These are phyloP conservation scores for Tilletia indica DNA, from an alignment of 1,284 basidiomycete genomes.

Conservation along the genomic window DNA sequence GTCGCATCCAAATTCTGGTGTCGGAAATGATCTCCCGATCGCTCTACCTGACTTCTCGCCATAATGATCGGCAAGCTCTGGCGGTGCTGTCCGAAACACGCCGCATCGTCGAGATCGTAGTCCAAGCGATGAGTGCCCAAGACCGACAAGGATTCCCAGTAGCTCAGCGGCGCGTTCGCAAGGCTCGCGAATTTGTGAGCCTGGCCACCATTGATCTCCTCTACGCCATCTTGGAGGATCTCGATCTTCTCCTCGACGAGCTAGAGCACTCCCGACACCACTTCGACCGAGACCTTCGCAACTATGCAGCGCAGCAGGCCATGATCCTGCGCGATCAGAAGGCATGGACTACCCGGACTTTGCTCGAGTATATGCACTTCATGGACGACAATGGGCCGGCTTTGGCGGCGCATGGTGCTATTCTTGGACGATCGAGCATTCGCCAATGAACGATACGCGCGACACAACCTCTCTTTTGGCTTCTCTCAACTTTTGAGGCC, in stretches of 20 bases:
- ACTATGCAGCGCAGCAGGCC: conserved; percentile 50
- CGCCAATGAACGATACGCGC: background rate
- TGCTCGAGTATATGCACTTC: conserved; percentile 43
- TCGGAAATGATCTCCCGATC: conserved; percentile 51
- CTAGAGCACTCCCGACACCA: conserved; percentile 38
- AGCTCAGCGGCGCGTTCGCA: conserved; percentile 27
- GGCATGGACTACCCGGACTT: conserved; percentile 45
- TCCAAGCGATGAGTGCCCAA: conserved; percentile 36
- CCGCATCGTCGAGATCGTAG: conserved; percentile 50
- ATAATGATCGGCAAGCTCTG: conserved; percentile 44
- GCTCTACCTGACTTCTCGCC: conserved; percentile 44
- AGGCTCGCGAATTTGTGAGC: conserved; percentile 39
- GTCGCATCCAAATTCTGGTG: conserved; percentile 46
- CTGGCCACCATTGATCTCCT: conserved; percentile 38
- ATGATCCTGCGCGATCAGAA: conserved; percentile 50
- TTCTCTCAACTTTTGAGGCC: too few relatives aligned
- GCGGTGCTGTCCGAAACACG: conserved; percentile 44
- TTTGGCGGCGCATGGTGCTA: conserved; percentile 36
- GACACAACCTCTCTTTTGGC: too few relatives aligned
- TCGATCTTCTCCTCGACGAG: conserved; percentile 43
- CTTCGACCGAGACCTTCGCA: conserved; percentile 45
- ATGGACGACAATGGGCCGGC: conserved; percentile 44
- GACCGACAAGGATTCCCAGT: conserved; percentile 22
- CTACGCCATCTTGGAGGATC: conserved; percentile 47
- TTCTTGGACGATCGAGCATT: conserved; percentile 25